These are phyloP conservation scores for Boletellus deceptivus DNA, from an alignment of 1,284 basidiomycete genomes.

Conservation along the genomic window DNA sequence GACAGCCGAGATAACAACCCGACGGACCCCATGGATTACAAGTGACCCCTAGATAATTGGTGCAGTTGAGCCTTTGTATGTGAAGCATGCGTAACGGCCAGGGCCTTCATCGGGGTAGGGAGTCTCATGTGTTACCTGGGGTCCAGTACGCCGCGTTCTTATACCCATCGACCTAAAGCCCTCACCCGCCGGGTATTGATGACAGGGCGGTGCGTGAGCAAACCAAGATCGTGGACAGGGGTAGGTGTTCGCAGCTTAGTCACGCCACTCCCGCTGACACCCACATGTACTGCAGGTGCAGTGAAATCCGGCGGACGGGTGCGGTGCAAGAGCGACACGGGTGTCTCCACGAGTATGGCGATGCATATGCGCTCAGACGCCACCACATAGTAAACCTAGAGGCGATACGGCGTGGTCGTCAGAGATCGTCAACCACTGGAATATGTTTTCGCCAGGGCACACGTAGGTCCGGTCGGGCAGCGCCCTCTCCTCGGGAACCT, in stretches of 20 bases:
- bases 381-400: constrained; percentile 62
- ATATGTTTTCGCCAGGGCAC: background rate
- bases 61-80: no score
- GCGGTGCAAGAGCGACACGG: constrained; percentile 55
- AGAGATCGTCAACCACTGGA: background rate
- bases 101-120: constrained; percentile 68
- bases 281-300: constrained; percentile 62
- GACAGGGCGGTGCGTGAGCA: background rate
- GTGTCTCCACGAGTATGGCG: constrained; percentile 66
- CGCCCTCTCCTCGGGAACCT: constrained; percentile 63
- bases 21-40: no score
- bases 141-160: no score
- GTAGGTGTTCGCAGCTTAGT: constrained; percentile 49
- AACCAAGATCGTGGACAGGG: background rate
- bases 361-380: constrained; percentile 74
- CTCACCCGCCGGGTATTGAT: constrained; percentile 43
- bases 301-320: constrained; percentile 67
- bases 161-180: background rate
- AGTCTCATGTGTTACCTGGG: constrained; percentile 42
- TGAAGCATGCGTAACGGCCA: constrained; percentile 59
- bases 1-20: no score
- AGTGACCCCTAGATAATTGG: no score
- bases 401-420: background rate
- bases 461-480: constrained; percentile 68
- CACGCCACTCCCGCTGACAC: constrained; percentile 55